Evolutionary conservation across 1,284 basidiomycete species (phyloP).

Genomic region (Boletus holoroseus): DNA sequence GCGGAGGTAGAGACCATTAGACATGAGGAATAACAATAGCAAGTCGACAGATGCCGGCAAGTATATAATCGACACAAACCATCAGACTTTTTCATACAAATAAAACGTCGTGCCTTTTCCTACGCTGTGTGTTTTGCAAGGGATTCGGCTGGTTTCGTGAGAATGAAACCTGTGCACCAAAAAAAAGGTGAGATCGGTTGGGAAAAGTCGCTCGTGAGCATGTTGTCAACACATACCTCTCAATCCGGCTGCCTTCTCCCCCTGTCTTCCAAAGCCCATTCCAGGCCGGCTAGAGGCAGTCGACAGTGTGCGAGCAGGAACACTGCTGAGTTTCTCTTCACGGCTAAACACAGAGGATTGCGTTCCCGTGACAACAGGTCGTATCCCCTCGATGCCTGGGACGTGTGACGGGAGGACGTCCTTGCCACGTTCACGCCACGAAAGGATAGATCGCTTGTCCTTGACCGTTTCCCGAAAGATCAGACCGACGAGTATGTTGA

Average conservation of each 20-base stretch:
- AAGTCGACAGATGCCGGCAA: neutral
- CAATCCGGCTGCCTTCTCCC: slow-evolving; percentile 63
- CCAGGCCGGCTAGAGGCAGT: slow-evolving; percentile 37
- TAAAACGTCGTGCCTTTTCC: neutral
- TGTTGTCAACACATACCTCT: slow-evolving; percentile 38
- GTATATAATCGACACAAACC: slow-evolving; percentile 3
- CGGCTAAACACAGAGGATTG: slow-evolving; percentile 11
- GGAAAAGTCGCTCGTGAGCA: neutral
- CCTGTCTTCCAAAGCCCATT: slow-evolving; percentile 76
- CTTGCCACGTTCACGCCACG: slow-evolving; percentile 59
- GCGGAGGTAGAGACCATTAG: slow-evolving; percentile 1
- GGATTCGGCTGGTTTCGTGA: slow-evolving; percentile 53
- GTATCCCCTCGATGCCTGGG: slow-evolving; percentile 20
- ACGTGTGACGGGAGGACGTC: slow-evolving; percentile 50
- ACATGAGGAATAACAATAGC: slow-evolving; percentile 5
- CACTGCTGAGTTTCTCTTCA: slow-evolving; percentile 5
- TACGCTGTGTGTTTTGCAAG: slow-evolving; percentile 36
- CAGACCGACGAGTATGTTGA: slow-evolving; percentile 77
- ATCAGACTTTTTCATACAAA: neutral
- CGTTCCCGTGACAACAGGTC: slow-evolving; percentile 13
- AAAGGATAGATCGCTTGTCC: slow-evolving; percentile 55
- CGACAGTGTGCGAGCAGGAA: slow-evolving; percentile 8
- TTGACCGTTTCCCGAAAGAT: slow-evolving; percentile 64
- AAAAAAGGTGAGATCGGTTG: neutral
- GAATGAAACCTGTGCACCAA: slow-evolving; percentile 37